These are phyloP conservation scores for Psidium guajava DNA, from an alignment of 345 rosid genomes.

Conservation along the genomic window DNA sequence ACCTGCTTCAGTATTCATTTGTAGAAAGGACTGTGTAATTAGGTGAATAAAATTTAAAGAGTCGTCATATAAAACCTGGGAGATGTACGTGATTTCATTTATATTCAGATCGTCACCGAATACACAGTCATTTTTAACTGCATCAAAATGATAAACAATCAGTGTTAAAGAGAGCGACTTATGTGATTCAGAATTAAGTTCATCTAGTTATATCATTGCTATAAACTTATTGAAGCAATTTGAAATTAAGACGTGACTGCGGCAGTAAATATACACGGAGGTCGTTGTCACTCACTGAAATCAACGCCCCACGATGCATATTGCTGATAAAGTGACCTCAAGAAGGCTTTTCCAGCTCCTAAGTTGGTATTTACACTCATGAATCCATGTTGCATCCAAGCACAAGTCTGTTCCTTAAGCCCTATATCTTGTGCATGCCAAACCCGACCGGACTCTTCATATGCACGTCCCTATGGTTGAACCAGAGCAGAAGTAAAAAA, in stretches of 20 bases:
- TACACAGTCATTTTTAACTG: slow-evolving; percentile 82
- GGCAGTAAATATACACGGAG: not conserved
- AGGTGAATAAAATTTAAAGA: not conserved
- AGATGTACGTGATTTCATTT: slow-evolving; percentile 54
- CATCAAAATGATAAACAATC: not conserved
- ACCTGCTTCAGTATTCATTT: not conserved
- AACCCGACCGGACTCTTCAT: slow-evolving; percentile 34
- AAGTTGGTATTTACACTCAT: slow-evolving; percentile 69
- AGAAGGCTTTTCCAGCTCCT: slow-evolving; percentile 82
- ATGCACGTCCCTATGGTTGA: slow-evolving; percentile 47
- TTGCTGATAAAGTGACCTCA: slow-evolving; percentile 71
- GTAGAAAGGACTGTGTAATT: not conserved
- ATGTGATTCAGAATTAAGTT: not conserved
- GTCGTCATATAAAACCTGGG: slow-evolving; percentile 31
- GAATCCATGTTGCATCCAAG: slow-evolving; percentile 87
- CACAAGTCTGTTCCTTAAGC: slow-evolving; percentile 65
- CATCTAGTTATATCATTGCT: not conserved
- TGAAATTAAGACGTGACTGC: not conserved
- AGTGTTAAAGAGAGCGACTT: not conserved
- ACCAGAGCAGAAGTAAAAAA: not conserved
- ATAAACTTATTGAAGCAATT: not conserved
- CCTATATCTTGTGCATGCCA: slow-evolving; percentile 89
- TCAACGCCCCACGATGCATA: slow-evolving; percentile 94
- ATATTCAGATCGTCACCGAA: slow-evolving; percentile 72
- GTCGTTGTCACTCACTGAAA: slow-evolving; percentile 41